Evolutionary conservation across 306 rosid species (phyloP).

Genomic region (Castanea crenata): DNA sequence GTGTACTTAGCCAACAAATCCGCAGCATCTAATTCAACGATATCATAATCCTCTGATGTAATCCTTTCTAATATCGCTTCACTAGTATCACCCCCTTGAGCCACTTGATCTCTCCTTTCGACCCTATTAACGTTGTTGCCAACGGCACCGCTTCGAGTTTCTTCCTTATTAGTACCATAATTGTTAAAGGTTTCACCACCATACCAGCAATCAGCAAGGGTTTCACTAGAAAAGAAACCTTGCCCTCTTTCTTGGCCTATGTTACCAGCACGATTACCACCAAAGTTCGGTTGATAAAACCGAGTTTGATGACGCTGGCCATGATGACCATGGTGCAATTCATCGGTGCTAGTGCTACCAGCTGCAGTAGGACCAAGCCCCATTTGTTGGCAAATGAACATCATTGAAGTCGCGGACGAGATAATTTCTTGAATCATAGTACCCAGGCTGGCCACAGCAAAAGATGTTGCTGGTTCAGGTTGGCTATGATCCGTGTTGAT

Average conservation of each 20-base stretch:
- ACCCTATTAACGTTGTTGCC: slow-evolving; percentile 13
- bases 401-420: slow-evolving; percentile 69
- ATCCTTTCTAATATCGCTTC: slow-evolving; percentile 1
- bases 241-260: slow-evolving; percentile 23
- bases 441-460: slow-evolving; percentile 50
- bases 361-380: slow-evolving; percentile 25
- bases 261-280: not conserved
- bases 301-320: slow-evolving; percentile 6
- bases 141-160: slow-evolving; percentile 20
- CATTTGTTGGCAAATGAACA: slow-evolving; percentile 69
- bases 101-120: not conserved
- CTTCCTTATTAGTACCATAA: slow-evolving; percentile 20
- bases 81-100: slow-evolving; percentile 1
- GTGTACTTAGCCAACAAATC: slow-evolving; percentile 92
- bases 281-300: slow-evolving; percentile 21
- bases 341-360: slow-evolving; percentile 23
- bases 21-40: slow-evolving; percentile 60
- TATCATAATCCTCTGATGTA: slow-evolving; percentile 27
- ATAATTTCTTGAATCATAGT: slow-evolving; percentile 73
- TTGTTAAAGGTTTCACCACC: slow-evolving; percentile 32
- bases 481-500: slow-evolving; percentile 38
- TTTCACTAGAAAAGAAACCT: slow-evolving; percentile 30
- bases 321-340: slow-evolving; percentile 14
- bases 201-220: slow-evolving; percentile 40
- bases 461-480: slow-evolving; percentile 35